These are phyloP conservation scores for Chlorencoelia australis DNA, from an alignment of 2,329 filamentous ascomycete genomes.

Conservation along the genomic window DNA sequence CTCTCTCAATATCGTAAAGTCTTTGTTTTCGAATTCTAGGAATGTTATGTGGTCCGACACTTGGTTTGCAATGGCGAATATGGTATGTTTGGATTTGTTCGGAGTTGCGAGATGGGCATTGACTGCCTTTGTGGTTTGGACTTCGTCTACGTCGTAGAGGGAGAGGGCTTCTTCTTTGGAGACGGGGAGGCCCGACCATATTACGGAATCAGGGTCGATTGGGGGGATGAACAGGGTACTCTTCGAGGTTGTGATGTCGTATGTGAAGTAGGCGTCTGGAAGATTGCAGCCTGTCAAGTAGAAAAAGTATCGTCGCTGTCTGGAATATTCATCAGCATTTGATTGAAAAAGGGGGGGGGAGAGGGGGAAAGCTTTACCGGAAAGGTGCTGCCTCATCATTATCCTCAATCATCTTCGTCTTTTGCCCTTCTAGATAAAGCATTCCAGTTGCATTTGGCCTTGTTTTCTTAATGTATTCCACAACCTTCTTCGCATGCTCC, in stretches of 20 bases:
- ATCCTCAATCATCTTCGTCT: slow-evolving; percentile 75
- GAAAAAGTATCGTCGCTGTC: slow-evolving; percentile 87
- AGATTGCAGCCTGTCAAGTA: slow-evolving; percentile 81
- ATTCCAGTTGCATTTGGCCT: slow-evolving; percentile 57
- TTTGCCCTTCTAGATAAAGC: slow-evolving; percentile 81
- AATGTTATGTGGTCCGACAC: slow-evolving; percentile 65
- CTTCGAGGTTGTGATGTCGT: slow-evolving; percentile 64
- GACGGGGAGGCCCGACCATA: slow-evolving; percentile 86
- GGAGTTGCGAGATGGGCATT: slow-evolving; percentile 49
- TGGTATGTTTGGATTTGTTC: slow-evolving; percentile 34
- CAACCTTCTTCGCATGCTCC: slow-evolving; percentile 74
- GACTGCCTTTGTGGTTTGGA: slow-evolving; percentile 61
- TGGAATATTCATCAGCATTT: slow-evolving; percentile 27
- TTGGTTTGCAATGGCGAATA: slow-evolving; percentile 72
- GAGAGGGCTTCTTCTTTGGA: slow-evolving; percentile 63
- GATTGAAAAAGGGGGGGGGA: neutral
- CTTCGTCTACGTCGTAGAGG: slow-evolving; percentile 73
- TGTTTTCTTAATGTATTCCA: slow-evolving; percentile 61
- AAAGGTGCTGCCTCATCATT: slow-evolving; percentile 78
- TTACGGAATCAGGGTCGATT: slow-evolving; percentile 75
- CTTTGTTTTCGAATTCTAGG: slow-evolving; percentile 55
- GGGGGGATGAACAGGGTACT: slow-evolving; percentile 87
- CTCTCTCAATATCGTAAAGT: slow-evolving; percentile 43
- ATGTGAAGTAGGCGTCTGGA: slow-evolving; percentile 70
- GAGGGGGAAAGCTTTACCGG: slow-evolving; percentile 39